A percentile compares a stretch with the other conserved stretches of the same genome.
Conservation (phyloP, 768 basidiomycete species). For the Phlebiopsis flavidoalba region DNA sequence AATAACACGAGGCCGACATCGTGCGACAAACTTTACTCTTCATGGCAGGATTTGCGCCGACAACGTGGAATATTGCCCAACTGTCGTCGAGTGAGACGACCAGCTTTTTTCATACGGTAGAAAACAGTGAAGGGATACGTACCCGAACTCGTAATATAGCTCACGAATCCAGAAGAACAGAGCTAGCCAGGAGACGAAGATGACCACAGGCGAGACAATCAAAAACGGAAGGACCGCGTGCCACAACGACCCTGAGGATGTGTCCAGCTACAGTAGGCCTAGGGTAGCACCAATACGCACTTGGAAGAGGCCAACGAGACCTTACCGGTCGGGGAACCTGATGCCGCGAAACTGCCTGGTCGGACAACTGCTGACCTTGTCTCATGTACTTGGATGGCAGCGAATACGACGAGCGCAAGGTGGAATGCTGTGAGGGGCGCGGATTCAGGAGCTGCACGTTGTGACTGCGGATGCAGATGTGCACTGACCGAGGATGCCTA, state of each 20-base stretch:
- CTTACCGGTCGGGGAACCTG: constrained; percentile 34
- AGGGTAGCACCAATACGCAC: neutral
- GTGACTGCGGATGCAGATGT: neutral
- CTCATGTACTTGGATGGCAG: constrained; percentile 73
- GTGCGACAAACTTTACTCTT: constrained; percentile 51
- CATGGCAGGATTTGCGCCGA: constrained; percentile 80
- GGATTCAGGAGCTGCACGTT: neutral
- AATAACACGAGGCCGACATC: neutral
- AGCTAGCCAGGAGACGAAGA: constrained; percentile 59
- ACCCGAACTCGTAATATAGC: constrained; percentile 84
- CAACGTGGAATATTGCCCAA: constrained; percentile 89
- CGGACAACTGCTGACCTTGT: constrained; percentile 56
- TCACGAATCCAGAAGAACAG: constrained; percentile 66
- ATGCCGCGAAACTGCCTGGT: constrained; percentile 19
- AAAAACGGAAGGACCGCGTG: constrained; percentile 56
- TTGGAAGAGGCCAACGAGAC: neutral
- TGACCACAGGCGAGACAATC: constrained; percentile 67
- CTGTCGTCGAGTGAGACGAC: constrained; percentile 29
- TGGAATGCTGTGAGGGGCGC: constrained; percentile 57
- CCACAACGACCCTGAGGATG: constrained; percentile 54
- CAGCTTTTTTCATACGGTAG: too few species aligned
- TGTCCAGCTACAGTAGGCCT: constrained; percentile 34
- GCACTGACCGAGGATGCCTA: constrained; percentile 62
- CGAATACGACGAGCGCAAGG: constrained; percentile 63
- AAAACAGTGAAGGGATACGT: constrained; percentile 18